Evolutionary conservation across 2,329 filamentous ascomycete genomes (phyloP).

Genomic region (Colletotrichum godetiae): DNA sequence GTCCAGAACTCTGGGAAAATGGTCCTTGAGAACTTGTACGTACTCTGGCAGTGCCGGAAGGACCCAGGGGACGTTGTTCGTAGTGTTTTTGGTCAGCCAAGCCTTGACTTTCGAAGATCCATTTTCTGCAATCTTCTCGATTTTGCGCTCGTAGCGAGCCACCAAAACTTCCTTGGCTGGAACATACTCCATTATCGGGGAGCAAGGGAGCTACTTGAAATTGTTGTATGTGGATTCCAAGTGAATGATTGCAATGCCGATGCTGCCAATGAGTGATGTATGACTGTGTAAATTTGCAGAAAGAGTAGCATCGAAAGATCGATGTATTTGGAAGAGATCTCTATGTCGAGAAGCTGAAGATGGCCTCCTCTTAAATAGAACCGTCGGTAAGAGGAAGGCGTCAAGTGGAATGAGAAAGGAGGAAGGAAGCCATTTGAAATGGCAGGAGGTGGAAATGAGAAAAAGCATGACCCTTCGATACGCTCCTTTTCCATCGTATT

Average conservation of each 20-base stretch:
- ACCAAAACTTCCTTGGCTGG: background rate
- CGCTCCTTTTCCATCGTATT: background rate
- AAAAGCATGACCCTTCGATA: background rate
- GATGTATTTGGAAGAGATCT: background rate
- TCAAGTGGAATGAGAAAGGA: background rate
- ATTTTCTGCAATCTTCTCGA: background rate
- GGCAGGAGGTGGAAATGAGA: background rate
- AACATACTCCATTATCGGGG: background rate
- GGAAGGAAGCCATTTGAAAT: background rate
- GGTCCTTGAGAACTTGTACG: background rate
- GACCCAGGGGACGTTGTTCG: background rate
- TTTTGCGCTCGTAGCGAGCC: background rate
- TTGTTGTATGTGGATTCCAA: background rate
- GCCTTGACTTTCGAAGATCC: background rate
- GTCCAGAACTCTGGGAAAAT: background rate
- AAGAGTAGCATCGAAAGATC: background rate
- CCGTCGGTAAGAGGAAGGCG: background rate
- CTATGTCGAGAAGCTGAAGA: background rate
- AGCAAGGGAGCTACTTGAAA: background rate
- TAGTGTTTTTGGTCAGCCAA: background rate
- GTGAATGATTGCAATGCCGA: background rate
- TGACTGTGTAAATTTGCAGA: background rate
- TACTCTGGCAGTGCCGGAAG: background rate
- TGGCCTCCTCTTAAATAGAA: background rate
- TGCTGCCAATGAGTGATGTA: background rate